Evolutionary conservation across 164 flowering plant genomes (phyloP).

Genomic region (Pachysandra terminalis): DNA sequence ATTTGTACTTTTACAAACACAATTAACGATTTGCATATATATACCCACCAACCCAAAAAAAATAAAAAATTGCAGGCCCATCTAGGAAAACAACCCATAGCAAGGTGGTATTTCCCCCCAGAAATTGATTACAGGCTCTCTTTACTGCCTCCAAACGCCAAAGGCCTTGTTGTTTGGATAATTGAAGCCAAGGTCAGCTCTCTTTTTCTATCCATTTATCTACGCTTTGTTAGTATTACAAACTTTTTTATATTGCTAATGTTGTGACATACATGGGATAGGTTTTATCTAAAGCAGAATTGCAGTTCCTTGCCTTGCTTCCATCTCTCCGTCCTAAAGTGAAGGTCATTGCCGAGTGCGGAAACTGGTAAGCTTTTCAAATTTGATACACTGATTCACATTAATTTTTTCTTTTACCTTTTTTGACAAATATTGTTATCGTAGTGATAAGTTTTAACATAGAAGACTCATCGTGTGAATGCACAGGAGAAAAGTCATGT

Average conservation of each 20-base stretch:
- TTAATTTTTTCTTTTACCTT: too few relatives aligned
- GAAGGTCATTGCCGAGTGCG: slow-evolving; percentile 71
- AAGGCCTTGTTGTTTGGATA: slow-evolving; percentile 71
- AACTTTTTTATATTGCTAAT: too few relatives aligned
- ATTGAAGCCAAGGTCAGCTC: slow-evolving; percentile 88
- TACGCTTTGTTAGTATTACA: too few relatives aligned
- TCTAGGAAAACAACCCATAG: slow-evolving; percentile 80
- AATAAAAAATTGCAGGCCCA: slow-evolving; percentile 52
- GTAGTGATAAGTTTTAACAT: too few relatives aligned
- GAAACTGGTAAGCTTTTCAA: slow-evolving; percentile 54
- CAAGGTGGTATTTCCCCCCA: slow-evolving; percentile 80
- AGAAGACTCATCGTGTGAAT: too few relatives aligned
- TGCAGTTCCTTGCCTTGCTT: slow-evolving; percentile 77
- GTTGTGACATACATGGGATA: slow-evolving; percentile 1
- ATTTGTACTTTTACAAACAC: too few relatives aligned
- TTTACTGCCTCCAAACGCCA: slow-evolving; percentile 63
- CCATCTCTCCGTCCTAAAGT: slow-evolving; percentile 66
- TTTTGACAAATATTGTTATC: too few relatives aligned
- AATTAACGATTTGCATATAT: too few relatives aligned
- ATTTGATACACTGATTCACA: too few relatives aligned
- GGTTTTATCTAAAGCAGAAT: slow-evolving; percentile 71
- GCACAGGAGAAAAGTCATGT: neutral
- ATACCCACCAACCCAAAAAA: too few relatives aligned
- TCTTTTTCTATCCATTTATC: too few relatives aligned
- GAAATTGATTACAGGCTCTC: slow-evolving; percentile 78